Percentiles rank a stretch among this genome's conserved stretches.
Conservation (phyloP, 352 stramenopile species). For the Globisporangium paddicum region DNA sequence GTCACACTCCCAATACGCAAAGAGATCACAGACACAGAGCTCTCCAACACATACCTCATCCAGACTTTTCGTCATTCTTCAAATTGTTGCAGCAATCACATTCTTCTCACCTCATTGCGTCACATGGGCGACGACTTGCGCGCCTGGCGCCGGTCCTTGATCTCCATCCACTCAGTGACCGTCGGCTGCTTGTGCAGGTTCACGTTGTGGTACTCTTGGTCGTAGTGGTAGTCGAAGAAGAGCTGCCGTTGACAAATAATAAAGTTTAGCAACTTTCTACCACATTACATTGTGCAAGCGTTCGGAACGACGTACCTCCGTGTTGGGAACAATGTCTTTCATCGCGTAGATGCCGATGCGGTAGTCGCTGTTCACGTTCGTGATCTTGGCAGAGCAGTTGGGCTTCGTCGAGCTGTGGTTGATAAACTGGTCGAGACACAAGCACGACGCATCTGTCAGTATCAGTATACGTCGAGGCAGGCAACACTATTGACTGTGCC, state of each 20-base stretch:
- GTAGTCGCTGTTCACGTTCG: constrained; percentile 91
- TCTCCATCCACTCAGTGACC: constrained; percentile 59
- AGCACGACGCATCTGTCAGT: background rate
- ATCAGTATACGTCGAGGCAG: background rate
- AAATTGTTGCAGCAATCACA: too few species aligned
- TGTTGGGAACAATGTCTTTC: constrained; percentile 83
- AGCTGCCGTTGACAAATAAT: constrained; percentile 30
- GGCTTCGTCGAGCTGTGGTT: constrained; percentile 80
- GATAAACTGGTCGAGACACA: constrained; percentile 52
- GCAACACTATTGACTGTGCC: background rate
- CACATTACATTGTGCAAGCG: background rate
- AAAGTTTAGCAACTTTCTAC: background rate
- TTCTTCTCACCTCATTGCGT: background rate
- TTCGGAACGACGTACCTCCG: constrained; percentile 50
- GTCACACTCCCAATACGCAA: too few species aligned
- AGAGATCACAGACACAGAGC: too few species aligned
- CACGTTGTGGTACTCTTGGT: constrained; percentile 61
- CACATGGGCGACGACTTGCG: constrained; percentile 1
- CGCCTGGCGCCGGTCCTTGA: background rate
- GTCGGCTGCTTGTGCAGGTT: constrained; percentile 58
- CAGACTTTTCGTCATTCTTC: too few species aligned
- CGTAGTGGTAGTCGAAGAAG: constrained; percentile 84
- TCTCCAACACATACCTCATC: too few species aligned
- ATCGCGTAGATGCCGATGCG: constrained; percentile 92
- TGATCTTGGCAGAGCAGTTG: constrained; percentile 89